These are phyloP conservation scores for Phyllosticta capitalensis DNA, from an alignment of 2,329 filamentous ascomycete genomes.

Conservation along the genomic window DNA sequence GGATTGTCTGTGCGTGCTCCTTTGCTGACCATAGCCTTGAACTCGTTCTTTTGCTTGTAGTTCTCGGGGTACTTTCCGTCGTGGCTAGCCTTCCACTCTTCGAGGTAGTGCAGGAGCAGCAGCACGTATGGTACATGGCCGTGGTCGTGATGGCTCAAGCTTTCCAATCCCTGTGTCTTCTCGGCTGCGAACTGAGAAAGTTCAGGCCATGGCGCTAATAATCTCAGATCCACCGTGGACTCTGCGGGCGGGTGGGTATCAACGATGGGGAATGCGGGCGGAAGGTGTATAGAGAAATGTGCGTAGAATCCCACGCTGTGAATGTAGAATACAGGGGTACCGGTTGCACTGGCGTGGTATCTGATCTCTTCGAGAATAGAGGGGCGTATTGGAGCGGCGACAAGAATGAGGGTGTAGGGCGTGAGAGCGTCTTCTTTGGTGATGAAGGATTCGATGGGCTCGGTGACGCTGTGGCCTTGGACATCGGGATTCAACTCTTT, in stretches of 20 bases:
- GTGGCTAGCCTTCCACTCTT: slow-evolving; percentile 66
- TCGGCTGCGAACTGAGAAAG: slow-evolving; percentile 56
- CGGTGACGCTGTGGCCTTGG: slow-evolving; percentile 57
- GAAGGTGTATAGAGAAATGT: slow-evolving; percentile 71
- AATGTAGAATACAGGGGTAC: slow-evolving; percentile 68
- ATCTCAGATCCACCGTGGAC: slow-evolving; percentile 72
- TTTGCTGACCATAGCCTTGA: slow-evolving; percentile 59
- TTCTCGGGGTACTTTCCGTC: slow-evolving; percentile 57
- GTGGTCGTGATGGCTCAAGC: slow-evolving; percentile 68
- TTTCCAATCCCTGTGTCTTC: slow-evolving; percentile 60
- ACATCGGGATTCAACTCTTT: slow-evolving; percentile 91
- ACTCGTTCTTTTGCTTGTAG: slow-evolving; percentile 80
- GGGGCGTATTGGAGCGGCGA: slow-evolving; percentile 49
- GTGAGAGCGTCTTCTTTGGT: slow-evolving; percentile 29
- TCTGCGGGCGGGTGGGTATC: slow-evolving; percentile 91
- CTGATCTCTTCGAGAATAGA: slow-evolving; percentile 43
- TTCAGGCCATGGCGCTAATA: slow-evolving; percentile 80
- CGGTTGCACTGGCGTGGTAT: slow-evolving; percentile 42
- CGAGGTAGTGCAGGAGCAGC: slow-evolving; percentile 72
- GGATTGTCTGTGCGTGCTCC: slow-evolving; percentile 61
- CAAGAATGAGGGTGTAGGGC: slow-evolving; percentile 51
- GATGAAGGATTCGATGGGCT: slow-evolving; percentile 40
- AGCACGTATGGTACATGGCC: slow-evolving; percentile 85
- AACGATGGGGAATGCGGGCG: slow-evolving; percentile 78
- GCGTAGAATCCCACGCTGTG: slow-evolving; percentile 91